Percentiles rank a stretch among this genome's conserved stretches.
phyloP scores from a whole-genome alignment of 164 flowering plant species.

The Stephania japonica region DNA sequence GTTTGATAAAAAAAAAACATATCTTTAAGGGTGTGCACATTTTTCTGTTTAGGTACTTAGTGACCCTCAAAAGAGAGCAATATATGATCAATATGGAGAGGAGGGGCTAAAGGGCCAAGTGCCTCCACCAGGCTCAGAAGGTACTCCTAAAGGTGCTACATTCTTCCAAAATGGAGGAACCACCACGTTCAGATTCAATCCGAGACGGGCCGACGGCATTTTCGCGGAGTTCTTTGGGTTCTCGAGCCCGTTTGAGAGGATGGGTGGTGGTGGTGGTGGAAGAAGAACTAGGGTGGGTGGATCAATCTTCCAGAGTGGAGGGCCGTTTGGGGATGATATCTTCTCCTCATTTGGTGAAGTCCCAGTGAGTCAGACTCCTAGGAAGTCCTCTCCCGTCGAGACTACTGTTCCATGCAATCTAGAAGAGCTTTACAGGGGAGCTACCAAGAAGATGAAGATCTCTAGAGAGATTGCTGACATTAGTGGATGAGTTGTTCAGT shows the following conservation, averaged over 20 bases:
- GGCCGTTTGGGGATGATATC: conserved; percentile 10
- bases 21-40: too few relatives aligned
- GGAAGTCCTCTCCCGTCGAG: conserved; percentile 21
- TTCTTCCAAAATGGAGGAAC: conserved; percentile 1
- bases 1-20: too few relatives aligned
- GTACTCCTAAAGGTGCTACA: background rate
- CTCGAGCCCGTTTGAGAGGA: conserved; percentile 9
- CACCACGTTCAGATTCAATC: conserved; percentile 8
- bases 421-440: conserved; percentile 24
- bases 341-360: conserved; percentile 9
- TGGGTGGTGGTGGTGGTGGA: conserved; percentile 8
- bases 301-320: background rate
- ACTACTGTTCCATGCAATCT: conserved; percentile 16
- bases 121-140: conserved; percentile 14
- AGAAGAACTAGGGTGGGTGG: conserved; percentile 7
- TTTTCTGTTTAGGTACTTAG: conserved; percentile 11
- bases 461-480: conserved; percentile 19
- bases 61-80: conserved; percentile 16
- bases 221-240: conserved; percentile 15
- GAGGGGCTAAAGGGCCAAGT: conserved; percentile 18
- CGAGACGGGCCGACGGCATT: conserved; percentile 16
- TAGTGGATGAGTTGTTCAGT: conserved; percentile 25
- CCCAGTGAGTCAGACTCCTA: background rate
- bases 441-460: conserved; percentile 28
- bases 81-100: conserved; percentile 20